phyloP scores from a whole-genome alignment of 1,284 basidiomycete species.

The Pseudozyma sp. region DNA sequence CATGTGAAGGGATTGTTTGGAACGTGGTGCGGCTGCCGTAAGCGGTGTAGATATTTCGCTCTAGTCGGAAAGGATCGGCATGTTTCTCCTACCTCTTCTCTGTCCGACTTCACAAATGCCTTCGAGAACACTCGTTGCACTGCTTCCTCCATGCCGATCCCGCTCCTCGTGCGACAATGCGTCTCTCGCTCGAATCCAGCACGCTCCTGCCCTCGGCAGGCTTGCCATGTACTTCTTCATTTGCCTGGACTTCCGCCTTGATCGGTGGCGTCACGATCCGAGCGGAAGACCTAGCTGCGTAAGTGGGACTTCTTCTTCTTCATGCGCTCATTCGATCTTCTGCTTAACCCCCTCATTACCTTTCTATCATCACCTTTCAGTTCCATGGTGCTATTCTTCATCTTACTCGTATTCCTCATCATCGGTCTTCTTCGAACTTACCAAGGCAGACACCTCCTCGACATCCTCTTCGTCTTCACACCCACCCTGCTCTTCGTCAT shows the following conservation, averaged over 20 bases:
- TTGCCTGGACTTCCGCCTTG: conserved; percentile 36
- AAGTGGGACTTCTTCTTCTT: conserved; percentile 4
- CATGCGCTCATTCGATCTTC: too few relatives aligned
- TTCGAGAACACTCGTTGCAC: too few relatives aligned
- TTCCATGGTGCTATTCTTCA: conserved; percentile 40
- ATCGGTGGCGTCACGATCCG: conserved; percentile 36
- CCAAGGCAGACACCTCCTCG: conserved; percentile 4
- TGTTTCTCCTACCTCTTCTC: too few relatives aligned
- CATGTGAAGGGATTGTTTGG: too few relatives aligned
- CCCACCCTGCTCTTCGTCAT: conserved; percentile 27
- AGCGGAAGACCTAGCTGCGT: conserved; percentile 38
- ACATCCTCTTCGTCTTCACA: conserved; percentile 25
- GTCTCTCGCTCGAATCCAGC: neutral
- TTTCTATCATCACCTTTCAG: neutral
- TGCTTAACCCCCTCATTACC: neutral
- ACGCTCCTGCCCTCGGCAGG: conserved; percentile 1
- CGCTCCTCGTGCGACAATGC: neutral
- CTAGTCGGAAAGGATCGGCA: too few relatives aligned
- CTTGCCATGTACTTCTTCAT: conserved; percentile 19
- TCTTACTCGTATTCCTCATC: conserved; percentile 23
- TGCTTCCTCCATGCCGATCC: conserved; percentile 6
- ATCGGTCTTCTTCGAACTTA: conserved; percentile 21
- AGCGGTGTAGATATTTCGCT: too few relatives aligned
- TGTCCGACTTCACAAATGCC: too few relatives aligned
- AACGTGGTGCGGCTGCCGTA: too few relatives aligned